Conservation (phyloP, 257 asterid genomes). For the Rehmannia glutinosa region DNA sequence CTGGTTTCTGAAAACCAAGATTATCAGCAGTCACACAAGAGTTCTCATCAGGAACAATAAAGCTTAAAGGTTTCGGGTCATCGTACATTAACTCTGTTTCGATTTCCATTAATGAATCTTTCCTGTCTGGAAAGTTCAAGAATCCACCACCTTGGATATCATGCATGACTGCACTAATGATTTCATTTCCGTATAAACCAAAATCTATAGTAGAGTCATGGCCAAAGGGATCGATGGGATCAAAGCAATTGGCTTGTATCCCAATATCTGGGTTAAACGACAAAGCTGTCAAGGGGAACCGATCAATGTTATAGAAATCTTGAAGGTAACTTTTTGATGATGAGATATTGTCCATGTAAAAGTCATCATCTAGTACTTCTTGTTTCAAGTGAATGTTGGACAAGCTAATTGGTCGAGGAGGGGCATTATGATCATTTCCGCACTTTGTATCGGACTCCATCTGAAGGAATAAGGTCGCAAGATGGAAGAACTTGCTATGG, state of each 20-base stretch:
- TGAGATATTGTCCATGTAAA: slow-evolving; percentile 26
- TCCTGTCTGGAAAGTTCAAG: slow-evolving; percentile 21
- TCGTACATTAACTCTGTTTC: slow-evolving; percentile 18
- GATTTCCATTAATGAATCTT: slow-evolving; percentile 24
- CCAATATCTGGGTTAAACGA: slow-evolving; percentile 33
- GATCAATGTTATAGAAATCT: slow-evolving; percentile 54
- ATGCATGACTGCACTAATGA: slow-evolving; percentile 26
- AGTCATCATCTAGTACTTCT: slow-evolving; percentile 35
- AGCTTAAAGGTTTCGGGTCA: slow-evolving; percentile 32
- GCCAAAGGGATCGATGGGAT: slow-evolving; percentile 32
- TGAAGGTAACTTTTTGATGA: slow-evolving; percentile 42
- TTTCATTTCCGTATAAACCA: slow-evolving; percentile 25
- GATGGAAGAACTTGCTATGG: slow-evolving; percentile 18
- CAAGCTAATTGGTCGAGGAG: slow-evolving; percentile 15
- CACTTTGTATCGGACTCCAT: slow-evolving; percentile 28
- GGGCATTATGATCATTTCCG: slow-evolving; percentile 14
- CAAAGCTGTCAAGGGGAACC: slow-evolving; percentile 22
- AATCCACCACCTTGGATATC: slow-evolving; percentile 28
- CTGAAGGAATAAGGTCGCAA: slow-evolving; percentile 19
- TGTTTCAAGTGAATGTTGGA: slow-evolving; percentile 37
- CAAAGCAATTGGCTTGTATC: slow-evolving; percentile 32
- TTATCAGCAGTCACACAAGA: slow-evolving; percentile 54
- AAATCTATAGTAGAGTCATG: slow-evolving; percentile 23
- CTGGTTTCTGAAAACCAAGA: slow-evolving; percentile 20
- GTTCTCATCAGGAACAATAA: slow-evolving; percentile 49